Evolutionary conservation across 208 protist species (phyloP).

Genomic region (Acanthamoeba lenticulata): DNA sequence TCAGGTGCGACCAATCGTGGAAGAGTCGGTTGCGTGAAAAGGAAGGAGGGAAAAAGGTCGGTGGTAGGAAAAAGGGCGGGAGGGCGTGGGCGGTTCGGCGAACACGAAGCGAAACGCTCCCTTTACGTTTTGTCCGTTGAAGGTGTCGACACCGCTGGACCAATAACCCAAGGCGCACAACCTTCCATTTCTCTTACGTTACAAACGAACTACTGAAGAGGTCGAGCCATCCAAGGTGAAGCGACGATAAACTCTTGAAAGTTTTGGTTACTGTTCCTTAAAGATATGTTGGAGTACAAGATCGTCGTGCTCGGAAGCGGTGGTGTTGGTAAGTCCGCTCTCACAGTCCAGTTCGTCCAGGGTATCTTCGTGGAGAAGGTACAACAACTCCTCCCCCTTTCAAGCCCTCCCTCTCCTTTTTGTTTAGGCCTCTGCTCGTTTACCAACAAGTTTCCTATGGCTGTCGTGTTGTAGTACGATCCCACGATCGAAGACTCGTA

Average conservation of each 20-base stretch:
- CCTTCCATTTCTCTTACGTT: not conserved
- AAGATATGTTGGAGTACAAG: slow-evolving; percentile 75
- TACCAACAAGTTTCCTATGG: too few species aligned
- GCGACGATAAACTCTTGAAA: not conserved
- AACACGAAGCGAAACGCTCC: not conserved
- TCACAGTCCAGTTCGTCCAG: slow-evolving; percentile 61
- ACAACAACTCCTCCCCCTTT: not conserved
- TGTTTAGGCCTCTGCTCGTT: too few species aligned
- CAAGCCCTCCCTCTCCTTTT: not conserved
- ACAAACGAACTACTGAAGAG: too few species aligned
- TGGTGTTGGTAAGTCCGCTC: slow-evolving; percentile 84
- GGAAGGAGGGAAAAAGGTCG: not conserved
- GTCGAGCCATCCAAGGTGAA: too few species aligned
- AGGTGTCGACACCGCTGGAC: too few species aligned
- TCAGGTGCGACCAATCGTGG: not conserved
- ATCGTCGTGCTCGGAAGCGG: slow-evolving; percentile 86
- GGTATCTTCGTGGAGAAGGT: slow-evolving; percentile 64
- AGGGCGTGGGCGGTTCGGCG: not conserved
- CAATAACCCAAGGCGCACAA: too few species aligned
- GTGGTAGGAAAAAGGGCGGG: not conserved
- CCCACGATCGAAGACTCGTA: slow-evolving; percentile 51
- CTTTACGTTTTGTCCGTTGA: too few species aligned
- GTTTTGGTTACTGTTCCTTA: not conserved
- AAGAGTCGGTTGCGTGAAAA: not conserved
- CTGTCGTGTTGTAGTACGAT: too few species aligned